phyloP scores from a whole-genome alignment of 2,329 filamentous ascomycete species.

The Phialocephala subalpina region DNA sequence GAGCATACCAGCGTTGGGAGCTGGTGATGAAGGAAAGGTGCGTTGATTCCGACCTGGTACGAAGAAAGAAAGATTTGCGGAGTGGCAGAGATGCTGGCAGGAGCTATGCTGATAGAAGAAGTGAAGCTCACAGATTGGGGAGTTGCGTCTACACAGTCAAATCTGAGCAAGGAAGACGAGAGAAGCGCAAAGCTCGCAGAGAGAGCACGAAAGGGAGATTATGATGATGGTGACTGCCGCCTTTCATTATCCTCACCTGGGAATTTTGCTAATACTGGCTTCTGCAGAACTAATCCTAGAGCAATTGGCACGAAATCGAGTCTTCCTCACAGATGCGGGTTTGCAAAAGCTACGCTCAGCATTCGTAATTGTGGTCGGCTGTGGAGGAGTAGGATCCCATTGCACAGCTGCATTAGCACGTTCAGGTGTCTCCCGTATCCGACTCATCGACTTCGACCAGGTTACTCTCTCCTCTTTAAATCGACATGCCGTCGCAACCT shows the following conservation, averaged over 20 bases:
- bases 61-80: constrained; percentile 1
- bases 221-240: constrained; percentile 58
- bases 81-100: neutral
- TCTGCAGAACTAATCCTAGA: constrained; percentile 85
- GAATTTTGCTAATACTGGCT: constrained; percentile 6
- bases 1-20: constrained; percentile 59
- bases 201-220: constrained; percentile 68
- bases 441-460: constrained; percentile 96
- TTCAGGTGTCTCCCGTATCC: constrained; percentile 86
- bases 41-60: constrained; percentile 22
- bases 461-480: constrained; percentile 95
- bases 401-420: constrained; percentile 85
- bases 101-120: constrained; percentile 47
- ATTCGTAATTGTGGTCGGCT: constrained; percentile 90
- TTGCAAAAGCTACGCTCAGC: constrained; percentile 80
- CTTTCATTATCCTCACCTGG: neutral
- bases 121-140: constrained; percentile 60
- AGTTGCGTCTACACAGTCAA: constrained; percentile 39
- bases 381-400: constrained; percentile 94
- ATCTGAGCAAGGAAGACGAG: constrained; percentile 65
- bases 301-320: constrained; percentile 90
- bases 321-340: constrained; percentile 86
- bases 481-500: constrained; percentile 91
- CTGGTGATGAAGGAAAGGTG: constrained; percentile 48
- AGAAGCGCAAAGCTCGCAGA: constrained; percentile 65